Evolutionary conservation across 768 basidiomycete species (phyloP), one percentile per base, ranked within the genome.

Genomic region (Amanita pseudoporphyria): DNA sequence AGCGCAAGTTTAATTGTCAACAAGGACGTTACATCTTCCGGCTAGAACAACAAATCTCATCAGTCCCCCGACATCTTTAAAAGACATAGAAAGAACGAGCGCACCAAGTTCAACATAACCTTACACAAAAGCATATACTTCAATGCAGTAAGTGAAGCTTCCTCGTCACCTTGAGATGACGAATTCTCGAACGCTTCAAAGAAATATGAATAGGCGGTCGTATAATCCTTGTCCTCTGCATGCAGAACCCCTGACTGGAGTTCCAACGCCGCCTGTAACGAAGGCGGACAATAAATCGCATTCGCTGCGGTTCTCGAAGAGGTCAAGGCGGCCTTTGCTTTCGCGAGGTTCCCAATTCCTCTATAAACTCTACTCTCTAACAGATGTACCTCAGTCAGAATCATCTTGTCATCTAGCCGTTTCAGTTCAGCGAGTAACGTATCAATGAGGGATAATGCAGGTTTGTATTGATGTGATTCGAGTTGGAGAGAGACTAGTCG

Each of bases 101-200:
- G 55, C 52, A 95, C 94, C 61, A 95, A 64, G 60, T 92, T 92
- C 54, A 98, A 72, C 95, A 99, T 99, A 62, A 99, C 84, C 64
- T 99, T 98, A 67, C 96, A 99, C 39, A 97, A 65, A 13, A 97
- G 74, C 95, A 98, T 96, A 66, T 99, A 98, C 67, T 99, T 98
- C 56, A 99, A 71, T 4, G 92, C 92, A 1, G 77, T 79, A 16
- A 96, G 71, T 1, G 92, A 91, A 0, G 67, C 73, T 41, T 30
- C 18, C 36, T 80, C 77, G 55, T 90, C 84, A 16, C 85, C 92
- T 51, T 91, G 85, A 1, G 81, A 64, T 36, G 80, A 79, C 56
- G 92, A 71, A 45, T 83, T 92, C 67, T 99, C 96, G 55, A 98
- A 97, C 2, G 92, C 84, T 67, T 98, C 95, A 57, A 89, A 92